These are phyloP conservation scores for Magnaporthiopsis poae DNA, from an alignment of 2,329 filamentous ascomycete species.

Conservation along the genomic window DNA sequence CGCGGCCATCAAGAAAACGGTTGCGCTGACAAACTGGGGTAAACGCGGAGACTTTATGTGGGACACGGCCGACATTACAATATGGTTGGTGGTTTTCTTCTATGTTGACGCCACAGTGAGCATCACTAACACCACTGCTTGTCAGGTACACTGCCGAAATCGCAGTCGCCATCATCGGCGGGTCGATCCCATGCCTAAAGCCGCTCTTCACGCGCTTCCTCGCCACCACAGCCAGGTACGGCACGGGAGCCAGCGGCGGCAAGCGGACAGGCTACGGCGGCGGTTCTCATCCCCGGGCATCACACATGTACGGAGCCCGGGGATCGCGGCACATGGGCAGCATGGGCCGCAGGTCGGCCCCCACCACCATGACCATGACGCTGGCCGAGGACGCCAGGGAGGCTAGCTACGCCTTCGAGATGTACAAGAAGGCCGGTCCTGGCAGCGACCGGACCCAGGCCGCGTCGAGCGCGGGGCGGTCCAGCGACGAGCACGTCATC, in stretches of 20 bases:
- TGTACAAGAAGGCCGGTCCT: not conserved
- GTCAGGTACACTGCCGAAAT: constrained; percentile 26
- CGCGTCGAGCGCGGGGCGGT: too few relatives aligned
- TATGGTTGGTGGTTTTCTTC: constrained; percentile 18
- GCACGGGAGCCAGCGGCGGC: not conserved
- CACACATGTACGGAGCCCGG: too few relatives aligned
- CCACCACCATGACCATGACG: not conserved
- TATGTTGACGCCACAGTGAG: too few relatives aligned
- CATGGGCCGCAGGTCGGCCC: not conserved
- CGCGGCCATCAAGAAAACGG: not conserved
- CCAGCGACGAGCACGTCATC: not conserved
- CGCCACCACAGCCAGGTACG: not conserved
- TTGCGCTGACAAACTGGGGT: not conserved
- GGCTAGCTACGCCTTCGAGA: not conserved
- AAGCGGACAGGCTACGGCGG: not conserved
- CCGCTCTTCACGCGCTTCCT: constrained; percentile 15
- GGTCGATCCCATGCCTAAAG: constrained; percentile 19
- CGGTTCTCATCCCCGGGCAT: too few relatives aligned
- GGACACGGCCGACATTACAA: constrained; percentile 24
- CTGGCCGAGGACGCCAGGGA: not conserved
- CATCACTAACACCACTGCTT: too few relatives aligned
- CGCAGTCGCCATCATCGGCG: constrained; percentile 27
- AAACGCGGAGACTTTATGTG: constrained; percentile 22
- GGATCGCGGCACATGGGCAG: not conserved
- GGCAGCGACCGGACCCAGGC: too few relatives aligned